A percentile compares a stretch with the other conserved stretches of the same genome.
These are phyloP conservation scores for Trametes punicea DNA, from an alignment of 768 basidiomycete species.

Conservation along the genomic window DNA sequence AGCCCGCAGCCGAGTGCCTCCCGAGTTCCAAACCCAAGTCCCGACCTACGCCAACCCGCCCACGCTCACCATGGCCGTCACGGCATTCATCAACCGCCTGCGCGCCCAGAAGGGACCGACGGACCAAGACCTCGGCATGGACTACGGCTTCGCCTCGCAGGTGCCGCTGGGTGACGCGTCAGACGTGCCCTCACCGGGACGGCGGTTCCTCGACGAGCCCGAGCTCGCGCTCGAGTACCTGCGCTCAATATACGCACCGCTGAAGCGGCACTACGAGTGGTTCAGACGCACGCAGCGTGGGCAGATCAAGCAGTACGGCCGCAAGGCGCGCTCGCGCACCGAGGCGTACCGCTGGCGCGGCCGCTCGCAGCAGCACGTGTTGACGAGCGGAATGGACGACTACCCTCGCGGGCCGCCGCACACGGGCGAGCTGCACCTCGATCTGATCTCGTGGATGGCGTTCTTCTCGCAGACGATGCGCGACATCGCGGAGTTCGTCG, in stretches of 20 bases:
- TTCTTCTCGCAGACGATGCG: slow-evolving; percentile 95
- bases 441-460: slow-evolving; percentile 94
- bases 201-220: slow-evolving; percentile 53
- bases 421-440: slow-evolving; percentile 88
- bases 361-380: slow-evolving; percentile 76
- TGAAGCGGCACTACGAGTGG: slow-evolving; percentile 94
- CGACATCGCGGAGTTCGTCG: slow-evolving; percentile 83
- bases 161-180: slow-evolving; percentile 40
- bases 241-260: slow-evolving; percentile 73
- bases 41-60: slow-evolving; percentile 95
- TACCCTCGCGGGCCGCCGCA: slow-evolving; percentile 90
- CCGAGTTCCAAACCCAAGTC: slow-evolving; percentile 89
- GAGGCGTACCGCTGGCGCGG: slow-evolving; percentile 97
- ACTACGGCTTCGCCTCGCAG: slow-evolving; percentile 46
- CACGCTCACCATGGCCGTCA: slow-evolving; percentile 90
- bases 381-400: slow-evolving; percentile 96
- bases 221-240: slow-evolving; percentile 66
- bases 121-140: slow-evolving; percentile 65
- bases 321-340: slow-evolving; percentile 77
- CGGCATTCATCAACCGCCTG: slow-evolving; percentile 81
- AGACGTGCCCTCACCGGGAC: slow-evolving; percentile 24
- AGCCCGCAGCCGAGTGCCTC: slow-evolving; percentile 89
- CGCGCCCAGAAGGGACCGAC: slow-evolving; percentile 46
- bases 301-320: slow-evolving; percentile 86
- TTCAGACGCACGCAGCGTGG: slow-evolving; percentile 93